Percentiles rank a stretch among this genome's conserved stretches.
Evolutionary conservation across 345 rosid genomes (phyloP).

Genomic region (Acer yangbiense): DNA sequence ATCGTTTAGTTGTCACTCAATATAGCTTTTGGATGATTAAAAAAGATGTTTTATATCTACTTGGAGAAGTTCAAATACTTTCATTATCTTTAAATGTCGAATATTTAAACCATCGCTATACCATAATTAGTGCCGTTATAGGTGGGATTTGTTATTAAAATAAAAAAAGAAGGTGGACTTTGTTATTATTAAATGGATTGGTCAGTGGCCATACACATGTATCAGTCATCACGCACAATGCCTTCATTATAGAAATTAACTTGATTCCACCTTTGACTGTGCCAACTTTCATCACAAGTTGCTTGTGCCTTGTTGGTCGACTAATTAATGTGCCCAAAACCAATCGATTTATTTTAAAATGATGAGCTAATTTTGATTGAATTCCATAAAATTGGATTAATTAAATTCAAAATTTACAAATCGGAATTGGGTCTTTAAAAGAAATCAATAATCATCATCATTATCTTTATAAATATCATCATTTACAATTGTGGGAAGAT

Average conservation of each 20-base stretch:
- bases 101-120: too few species aligned
- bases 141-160: neutral
- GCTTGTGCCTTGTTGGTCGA: too few species aligned
- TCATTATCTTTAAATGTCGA: too few species aligned
- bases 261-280: neutral
- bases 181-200: neutral
- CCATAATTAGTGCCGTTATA: neutral
- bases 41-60: too few species aligned
- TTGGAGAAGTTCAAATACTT: too few species aligned
- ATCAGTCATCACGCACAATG: neutral
- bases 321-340: neutral
- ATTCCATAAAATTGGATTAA: too few species aligned
- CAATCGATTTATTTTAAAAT: neutral
- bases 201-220: neutral
- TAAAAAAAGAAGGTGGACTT: neutral
- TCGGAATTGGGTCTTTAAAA: neutral
- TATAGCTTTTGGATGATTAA: too few species aligned
- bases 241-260: neutral
- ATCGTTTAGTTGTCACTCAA: too few species aligned
- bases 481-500: neutral
- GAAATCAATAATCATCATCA: neutral
- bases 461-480: too few species aligned
- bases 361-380: too few species aligned
- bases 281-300: neutral
- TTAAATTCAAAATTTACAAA: too few species aligned